Base-by-base conservation (phyloP, 2,329 filamentous ascomycete species). In the Cadophora luteo-olivacea region DNA sequence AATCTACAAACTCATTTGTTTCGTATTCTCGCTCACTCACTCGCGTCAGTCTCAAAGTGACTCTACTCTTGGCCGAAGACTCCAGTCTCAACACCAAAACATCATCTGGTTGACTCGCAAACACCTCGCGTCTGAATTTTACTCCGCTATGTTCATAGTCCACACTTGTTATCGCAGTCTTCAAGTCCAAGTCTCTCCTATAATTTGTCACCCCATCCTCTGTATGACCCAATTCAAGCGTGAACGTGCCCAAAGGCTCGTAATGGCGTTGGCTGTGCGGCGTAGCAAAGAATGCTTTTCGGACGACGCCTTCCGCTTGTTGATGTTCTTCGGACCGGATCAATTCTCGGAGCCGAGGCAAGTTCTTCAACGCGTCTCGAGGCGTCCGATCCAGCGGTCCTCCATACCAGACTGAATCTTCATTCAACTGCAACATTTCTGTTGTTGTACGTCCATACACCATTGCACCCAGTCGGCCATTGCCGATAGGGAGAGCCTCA, bases 331-430 rank as follows among this genome's bases (percentile, higher is more conserved):
- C 79, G 4, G 76, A 74, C 7, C 81, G 79, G 66, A 84, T 81
- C 19, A 82, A 75, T 61, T 80, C 73, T 64, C 82, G 77, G 6
- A 84, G 73, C 22, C 72, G 74, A 49, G 79, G 76, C 3, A 84
- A 75, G 69, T 81, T 77, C 61, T 72, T 70, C 51, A 78, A 69
- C 4, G 81, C 80, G 55, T 80, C 76, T 51, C 75, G 78, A 24
- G 81, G 82, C 22, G 79, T 81, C 19, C 83, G 80, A 65, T 82
- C 76, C 69, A 82, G 81, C 5, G 77, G 78, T 12, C 81, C 82
- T 64, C 82, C 82, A 73, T 82, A 83, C 81, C 81, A 83, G 2
- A 83, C 78, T 2, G 81, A 83, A 68, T 85, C 82, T 70, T 85
- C 83, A 61, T 84, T 85, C 33, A 85, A 75, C 57, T 81, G 79